phyloP scores from a whole-genome alignment of 2,329 filamentous ascomycete species.

The Fusarium temperatum region DNA sequence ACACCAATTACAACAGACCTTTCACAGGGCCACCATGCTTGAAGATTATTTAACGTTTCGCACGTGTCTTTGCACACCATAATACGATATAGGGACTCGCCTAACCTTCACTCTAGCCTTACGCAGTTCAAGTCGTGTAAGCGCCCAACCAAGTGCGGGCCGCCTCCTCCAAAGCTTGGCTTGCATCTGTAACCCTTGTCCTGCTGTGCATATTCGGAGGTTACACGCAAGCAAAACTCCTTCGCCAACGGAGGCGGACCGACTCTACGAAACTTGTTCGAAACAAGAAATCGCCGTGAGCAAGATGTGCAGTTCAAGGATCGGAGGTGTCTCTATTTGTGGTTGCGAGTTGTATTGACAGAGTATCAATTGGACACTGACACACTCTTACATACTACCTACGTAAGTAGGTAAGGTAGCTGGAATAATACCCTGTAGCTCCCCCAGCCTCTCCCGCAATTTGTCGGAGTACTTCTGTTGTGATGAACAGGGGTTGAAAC shows the following conservation, averaged over 20 bases:
- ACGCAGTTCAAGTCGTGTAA: slow-evolving; percentile 9
- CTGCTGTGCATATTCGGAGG: slow-evolving; percentile 3
- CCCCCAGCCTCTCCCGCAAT: slow-evolving; percentile 27
- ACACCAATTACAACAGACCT: not conserved
- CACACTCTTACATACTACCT: not conserved
- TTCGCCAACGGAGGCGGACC: slow-evolving; percentile 12
- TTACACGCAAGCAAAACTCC: slow-evolving; percentile 7
- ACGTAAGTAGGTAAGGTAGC: not conserved
- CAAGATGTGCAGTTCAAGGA: not conserved
- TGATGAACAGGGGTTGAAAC: slow-evolving; percentile 18
- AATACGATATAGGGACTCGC: not conserved
- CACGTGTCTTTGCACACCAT: slow-evolving; percentile 30
- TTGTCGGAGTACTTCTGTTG: not conserved
- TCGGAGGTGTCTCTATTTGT: not conserved
- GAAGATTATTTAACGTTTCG: slow-evolving; percentile 28
- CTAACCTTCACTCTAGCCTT: slow-evolving; percentile 7
- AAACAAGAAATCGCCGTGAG: slow-evolving; percentile 22
- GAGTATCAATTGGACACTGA: not conserved
- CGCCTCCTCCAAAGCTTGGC: slow-evolving; percentile 23
- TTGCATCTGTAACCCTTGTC: slow-evolving; percentile 17
- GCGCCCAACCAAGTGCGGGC: slow-evolving; percentile 29
- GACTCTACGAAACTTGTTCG: slow-evolving; percentile 5
- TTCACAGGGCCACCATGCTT: not conserved
- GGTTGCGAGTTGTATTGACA: slow-evolving; percentile 10
- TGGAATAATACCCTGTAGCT: slow-evolving; percentile 1